Percentiles rank a stretch among this genome's conserved stretches.
phyloP scores from a whole-genome alignment of 2,329 filamentous ascomycete species.

The Aspergillus hiratsukae region DNA sequence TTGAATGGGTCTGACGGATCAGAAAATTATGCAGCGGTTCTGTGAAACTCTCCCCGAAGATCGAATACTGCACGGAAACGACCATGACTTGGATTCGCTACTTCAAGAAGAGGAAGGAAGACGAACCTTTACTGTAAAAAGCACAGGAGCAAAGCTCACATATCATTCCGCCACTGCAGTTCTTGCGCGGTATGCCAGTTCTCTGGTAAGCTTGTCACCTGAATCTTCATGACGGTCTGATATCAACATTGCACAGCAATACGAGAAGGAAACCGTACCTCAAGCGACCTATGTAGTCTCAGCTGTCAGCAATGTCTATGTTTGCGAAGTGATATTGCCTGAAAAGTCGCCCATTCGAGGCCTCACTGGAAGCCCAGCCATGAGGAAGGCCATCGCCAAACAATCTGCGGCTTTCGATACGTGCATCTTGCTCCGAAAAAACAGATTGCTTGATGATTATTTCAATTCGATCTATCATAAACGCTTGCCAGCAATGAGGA shows the following conservation, averaged over 20 bases:
- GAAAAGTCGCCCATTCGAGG: conserved; percentile 66
- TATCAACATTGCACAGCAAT: conserved; percentile 30
- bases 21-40: conserved; percentile 65
- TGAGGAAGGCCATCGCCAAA: conserved; percentile 73
- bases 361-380: conserved; percentile 58
- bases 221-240: neutral
- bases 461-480: conserved; percentile 70
- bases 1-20: neutral
- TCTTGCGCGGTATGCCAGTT: conserved; percentile 68
- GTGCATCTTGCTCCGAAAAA: conserved; percentile 64
- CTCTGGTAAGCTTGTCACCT: conserved; percentile 45
- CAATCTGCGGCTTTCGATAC: conserved; percentile 84
- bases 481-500: conserved; percentile 74
- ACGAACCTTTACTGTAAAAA: conserved; percentile 56
- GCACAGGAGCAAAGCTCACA: conserved; percentile 72
- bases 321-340: conserved; percentile 77
- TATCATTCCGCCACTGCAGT: conserved; percentile 69
- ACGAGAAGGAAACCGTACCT: conserved; percentile 44
- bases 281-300: conserved; percentile 60
- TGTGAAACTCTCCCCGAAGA: conserved; percentile 71
- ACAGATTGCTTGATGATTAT: conserved; percentile 65
- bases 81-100: conserved; percentile 54
- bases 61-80: conserved; percentile 60
- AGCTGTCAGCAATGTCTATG: conserved; percentile 54
- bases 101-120: conserved; percentile 50